phyloP scores from a whole-genome alignment of 202 grass and related monocot genomes.

The Cymbopogon flexuosus region DNA sequence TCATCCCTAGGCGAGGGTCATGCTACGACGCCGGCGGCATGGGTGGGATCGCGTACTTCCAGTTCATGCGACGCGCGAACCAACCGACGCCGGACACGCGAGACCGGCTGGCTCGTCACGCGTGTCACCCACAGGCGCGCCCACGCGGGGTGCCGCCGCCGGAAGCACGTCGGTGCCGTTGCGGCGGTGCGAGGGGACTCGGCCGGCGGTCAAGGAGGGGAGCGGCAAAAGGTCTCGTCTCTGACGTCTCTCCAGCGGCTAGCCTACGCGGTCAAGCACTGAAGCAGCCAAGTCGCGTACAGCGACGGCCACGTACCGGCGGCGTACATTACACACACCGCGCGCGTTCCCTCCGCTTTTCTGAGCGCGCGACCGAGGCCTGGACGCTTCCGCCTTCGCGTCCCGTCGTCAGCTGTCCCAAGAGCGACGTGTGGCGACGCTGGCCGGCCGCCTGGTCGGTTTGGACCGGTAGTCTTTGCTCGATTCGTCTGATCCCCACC shows the following conservation, averaged over 20 bases:
- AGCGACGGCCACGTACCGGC: slow-evolving; percentile 6
- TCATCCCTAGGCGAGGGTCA: background rate
- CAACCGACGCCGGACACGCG: background rate
- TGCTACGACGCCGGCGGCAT: no score
- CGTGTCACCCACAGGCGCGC: background rate
- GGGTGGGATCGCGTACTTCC: no score
- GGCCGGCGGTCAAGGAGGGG: background rate
- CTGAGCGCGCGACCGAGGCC: no score
- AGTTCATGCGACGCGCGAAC: background rate
- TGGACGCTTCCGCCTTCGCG: background rate
- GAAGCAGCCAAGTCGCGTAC: background rate
- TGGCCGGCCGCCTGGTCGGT: background rate
- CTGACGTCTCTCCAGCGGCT: background rate
- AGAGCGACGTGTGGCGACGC: slow-evolving; percentile 11
- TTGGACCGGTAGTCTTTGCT: background rate
- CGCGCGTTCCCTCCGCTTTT: background rate
- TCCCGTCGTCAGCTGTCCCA: slow-evolving; percentile 7
- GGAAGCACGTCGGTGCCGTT: no score
- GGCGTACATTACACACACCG: background rate
- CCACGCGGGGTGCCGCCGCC: no score
- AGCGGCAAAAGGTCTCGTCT: background rate
- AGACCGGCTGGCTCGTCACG: background rate
- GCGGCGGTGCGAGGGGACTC: background rate
- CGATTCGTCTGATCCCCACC: background rate
- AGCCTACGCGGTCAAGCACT: background rate